Evolutionary conservation across 2,329 filamentous ascomycete genomes (phyloP), one percentile per base, ranked within the genome.

Genomic region (Penicillium expansum): DNA sequence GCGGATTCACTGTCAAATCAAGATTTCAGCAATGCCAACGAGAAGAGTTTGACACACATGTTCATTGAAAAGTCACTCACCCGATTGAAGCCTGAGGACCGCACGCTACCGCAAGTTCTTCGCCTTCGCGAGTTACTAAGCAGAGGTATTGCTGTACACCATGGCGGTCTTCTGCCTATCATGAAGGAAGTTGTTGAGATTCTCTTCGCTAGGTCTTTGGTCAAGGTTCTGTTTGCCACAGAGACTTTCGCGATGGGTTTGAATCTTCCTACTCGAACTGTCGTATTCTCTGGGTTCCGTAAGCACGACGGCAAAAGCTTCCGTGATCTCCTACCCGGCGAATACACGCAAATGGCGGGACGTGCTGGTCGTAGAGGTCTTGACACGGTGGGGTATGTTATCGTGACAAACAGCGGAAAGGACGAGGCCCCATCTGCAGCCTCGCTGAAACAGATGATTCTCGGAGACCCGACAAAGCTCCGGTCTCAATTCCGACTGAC

Each of bases 161-260:
- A 99, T 70, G 93, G 94, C 61, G 94, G 94, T 35, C 80, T 99
- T 60, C 76, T 99, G 22, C 94, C 94, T 0, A 99, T 99, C 61
- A 92, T 97, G 65, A 99, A 99, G 74, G 94, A 99, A 73, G 86
- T 97, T 24, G 94, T 99, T 1, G 94, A 99, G 74, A 96, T 99
- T 52, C 77, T 99, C 16, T 99, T 99, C 67, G 93, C 94, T 0
- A 92, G 91, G 74, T 95, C 92, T 0, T 79, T 99, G 54, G 94
- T 99, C 57, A 99, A 99, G 75, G 90, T 99, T 3, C 83, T 99
- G 2, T 99, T 99, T 69, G 94, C 94, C 0, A 99, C 94, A 0
- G 94, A 99, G 73, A 99, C 94, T 0, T 99, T 99, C 74, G 94
- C 94, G 35, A 99, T 99, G 92, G 94, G 94, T 29, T 82, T 99